A percentile compares a stretch with the other conserved stretches of the same genome.
Conservation (phyloP, 345 rosid species). For the Syzygium aromaticum region DNA sequence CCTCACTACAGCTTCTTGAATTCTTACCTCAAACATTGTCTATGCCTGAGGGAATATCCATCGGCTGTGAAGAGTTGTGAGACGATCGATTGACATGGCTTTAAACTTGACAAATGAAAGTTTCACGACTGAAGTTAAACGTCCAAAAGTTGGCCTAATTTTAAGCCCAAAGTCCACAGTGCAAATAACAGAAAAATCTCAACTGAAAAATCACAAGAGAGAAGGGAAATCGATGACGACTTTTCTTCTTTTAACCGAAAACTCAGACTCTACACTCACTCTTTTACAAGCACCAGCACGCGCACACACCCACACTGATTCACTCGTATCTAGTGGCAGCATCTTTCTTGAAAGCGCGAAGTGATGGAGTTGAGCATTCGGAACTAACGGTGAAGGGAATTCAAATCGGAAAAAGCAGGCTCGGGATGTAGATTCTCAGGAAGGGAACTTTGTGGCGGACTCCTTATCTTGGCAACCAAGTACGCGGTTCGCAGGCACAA, state of each 20-base stretch:
- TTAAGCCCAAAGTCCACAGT: background rate
- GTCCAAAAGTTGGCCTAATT: background rate
- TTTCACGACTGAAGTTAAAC: too few relatives aligned
- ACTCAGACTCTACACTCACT: background rate
- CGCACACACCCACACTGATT: background rate
- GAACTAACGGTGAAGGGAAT: background rate
- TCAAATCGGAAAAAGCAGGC: constrained; percentile 17
- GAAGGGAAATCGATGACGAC: background rate
- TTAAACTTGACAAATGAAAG: too few relatives aligned
- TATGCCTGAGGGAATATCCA: background rate
- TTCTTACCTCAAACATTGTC: background rate
- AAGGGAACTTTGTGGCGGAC: constrained; percentile 33
- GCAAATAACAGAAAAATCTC: background rate
- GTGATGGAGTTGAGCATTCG: background rate
- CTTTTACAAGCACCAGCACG: background rate
- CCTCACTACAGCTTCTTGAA: background rate
- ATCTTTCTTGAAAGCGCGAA: background rate
- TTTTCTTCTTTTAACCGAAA: background rate
- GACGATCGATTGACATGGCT: background rate
- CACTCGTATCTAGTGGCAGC: background rate
- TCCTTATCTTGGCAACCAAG: constrained; percentile 35
- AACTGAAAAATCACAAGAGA: background rate
- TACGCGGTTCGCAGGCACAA: constrained; percentile 10
- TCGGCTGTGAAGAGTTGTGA: background rate
- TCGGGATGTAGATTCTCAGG: constrained; percentile 18